phyloP scores from a whole-genome alignment of 139 green algal species.

The Asterochloris erici region DNA sequence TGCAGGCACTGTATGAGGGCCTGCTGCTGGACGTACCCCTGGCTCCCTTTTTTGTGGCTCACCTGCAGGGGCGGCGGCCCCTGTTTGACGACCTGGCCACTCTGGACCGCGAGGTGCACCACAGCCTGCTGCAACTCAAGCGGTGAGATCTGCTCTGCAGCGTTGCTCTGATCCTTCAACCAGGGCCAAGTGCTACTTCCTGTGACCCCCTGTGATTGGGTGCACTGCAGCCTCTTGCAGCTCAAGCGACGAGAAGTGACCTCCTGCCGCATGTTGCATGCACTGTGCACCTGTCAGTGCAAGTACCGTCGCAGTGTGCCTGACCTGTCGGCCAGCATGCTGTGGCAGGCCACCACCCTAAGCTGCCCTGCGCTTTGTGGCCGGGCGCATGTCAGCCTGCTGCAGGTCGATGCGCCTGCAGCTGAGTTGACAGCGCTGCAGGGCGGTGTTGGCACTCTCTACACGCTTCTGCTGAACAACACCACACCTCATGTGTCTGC shows the following conservation, averaged over 20 bases:
- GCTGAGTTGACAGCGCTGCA: neutral
- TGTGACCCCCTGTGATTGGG: too few species aligned
- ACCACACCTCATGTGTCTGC: neutral
- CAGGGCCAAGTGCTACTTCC: too few species aligned
- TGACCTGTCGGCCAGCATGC: too few species aligned
- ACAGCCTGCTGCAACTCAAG: constrained; percentile 68
- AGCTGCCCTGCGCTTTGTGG: too few species aligned
- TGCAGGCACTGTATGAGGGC: constrained; percentile 76
- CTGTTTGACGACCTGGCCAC: constrained; percentile 85
- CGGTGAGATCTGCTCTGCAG: neutral
- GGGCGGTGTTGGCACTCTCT: neutral
- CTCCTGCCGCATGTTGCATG: too few species aligned
- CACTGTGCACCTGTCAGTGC: too few species aligned
- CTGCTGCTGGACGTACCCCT: constrained; percentile 89
- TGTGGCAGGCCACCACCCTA: too few species aligned
- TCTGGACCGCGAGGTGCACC: constrained; percentile 83
- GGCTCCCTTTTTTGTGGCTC: constrained; percentile 61
- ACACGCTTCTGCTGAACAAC: neutral
- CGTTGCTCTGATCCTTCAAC: too few species aligned
- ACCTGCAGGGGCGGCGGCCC: constrained; percentile 35
- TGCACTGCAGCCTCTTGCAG: too few species aligned
- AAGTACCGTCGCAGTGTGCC: too few species aligned
- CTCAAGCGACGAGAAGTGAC: too few species aligned
- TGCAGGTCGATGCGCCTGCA: neutral
- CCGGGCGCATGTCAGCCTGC: too few species aligned